Conservation (phyloP, 192 early-diverging fungal genomes). For the Endogone sp. region DNA sequence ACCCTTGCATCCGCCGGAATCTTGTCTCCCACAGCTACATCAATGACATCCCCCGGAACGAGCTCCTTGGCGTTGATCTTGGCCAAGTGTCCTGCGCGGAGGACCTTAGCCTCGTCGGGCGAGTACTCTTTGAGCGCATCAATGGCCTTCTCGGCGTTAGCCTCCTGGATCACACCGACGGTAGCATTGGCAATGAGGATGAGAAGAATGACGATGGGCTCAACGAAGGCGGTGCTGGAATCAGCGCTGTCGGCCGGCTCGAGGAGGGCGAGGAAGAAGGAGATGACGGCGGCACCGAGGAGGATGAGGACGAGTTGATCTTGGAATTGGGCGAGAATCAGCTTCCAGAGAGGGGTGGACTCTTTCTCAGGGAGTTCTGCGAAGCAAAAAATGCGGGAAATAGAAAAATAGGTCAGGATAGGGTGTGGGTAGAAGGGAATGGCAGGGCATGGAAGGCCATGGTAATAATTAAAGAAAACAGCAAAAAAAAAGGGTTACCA, state of each 20-base stretch:
- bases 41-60: conserved; percentile 97
- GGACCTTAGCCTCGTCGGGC: conserved; percentile 90
- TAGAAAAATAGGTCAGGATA: conserved; percentile 14
- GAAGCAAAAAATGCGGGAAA: background rate
- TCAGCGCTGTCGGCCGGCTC: conserved; percentile 60
- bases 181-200: conserved; percentile 98
- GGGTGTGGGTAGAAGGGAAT: background rate
- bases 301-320: conserved; percentile 98
- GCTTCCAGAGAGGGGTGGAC: conserved; percentile 84
- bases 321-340: conserved; percentile 96
- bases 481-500: conserved; percentile 38
- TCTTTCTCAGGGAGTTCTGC: conserved; percentile 87
- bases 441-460: no score
- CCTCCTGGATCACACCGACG: conserved; percentile 96
- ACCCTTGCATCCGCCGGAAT: conserved; percentile 94
- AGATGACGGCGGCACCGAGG: conserved; percentile 83
- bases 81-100: conserved; percentile 65
- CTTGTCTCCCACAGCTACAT: conserved; percentile 90
- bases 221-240: conserved; percentile 88
- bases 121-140: conserved; percentile 96
- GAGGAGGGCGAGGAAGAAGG: conserved; percentile 88
- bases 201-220: conserved; percentile 96
- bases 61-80: conserved; percentile 75
- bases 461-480: background rate
- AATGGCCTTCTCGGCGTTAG: conserved; percentile 96